A percentile compares a stretch with the other conserved stretches of the same genome.
phyloP scores from a whole-genome alignment of 345 rosid genomes.

The Corymbia maculata region DNA sequence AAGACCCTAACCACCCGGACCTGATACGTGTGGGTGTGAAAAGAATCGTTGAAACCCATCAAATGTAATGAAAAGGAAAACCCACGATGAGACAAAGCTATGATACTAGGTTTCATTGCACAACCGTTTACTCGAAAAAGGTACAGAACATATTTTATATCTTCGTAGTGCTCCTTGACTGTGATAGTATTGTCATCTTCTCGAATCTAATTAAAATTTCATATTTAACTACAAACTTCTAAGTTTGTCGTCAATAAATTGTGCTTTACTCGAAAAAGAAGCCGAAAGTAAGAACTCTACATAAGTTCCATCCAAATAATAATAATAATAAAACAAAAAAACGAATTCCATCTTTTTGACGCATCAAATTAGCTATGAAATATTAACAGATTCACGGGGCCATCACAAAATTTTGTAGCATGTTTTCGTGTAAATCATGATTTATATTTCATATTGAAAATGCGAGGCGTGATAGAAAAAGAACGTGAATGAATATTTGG shows the following conservation, averaged over 20 bases:
- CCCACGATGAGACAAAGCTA: background rate
- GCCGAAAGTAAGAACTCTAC: background rate
- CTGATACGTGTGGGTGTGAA: background rate
- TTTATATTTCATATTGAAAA: background rate
- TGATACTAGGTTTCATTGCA: background rate
- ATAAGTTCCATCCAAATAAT: background rate
- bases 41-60: background rate
- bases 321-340: background rate
- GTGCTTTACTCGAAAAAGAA: background rate
- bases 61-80: background rate
- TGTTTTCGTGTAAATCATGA: background rate
- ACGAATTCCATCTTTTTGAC: background rate
- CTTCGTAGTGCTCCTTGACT: background rate
- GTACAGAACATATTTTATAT: background rate
- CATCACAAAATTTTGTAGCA: background rate
- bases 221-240: background rate
- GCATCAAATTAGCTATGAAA: background rate
- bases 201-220: background rate
- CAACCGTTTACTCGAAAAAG: background rate
- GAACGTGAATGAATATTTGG: background rate
- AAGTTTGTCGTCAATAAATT: background rate
- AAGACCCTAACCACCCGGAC: background rate
- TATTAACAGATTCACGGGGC: background rate
- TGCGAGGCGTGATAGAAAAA: background rate
- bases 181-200: background rate